Conservation (phyloP, 805 yeast species). For the Jamesozyma lodderae region DNA sequence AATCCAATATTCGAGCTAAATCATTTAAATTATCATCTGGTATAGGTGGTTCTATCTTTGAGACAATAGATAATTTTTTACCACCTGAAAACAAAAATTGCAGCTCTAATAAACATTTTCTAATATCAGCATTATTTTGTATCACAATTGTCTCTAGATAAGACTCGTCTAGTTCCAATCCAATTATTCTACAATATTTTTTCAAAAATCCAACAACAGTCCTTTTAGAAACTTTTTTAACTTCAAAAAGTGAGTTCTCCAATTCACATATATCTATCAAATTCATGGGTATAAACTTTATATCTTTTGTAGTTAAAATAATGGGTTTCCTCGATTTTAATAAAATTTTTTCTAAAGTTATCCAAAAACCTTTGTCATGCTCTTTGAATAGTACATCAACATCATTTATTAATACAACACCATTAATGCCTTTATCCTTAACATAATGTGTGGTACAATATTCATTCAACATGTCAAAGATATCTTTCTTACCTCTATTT, state of each 20-base stretch:
- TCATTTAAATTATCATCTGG: background rate
- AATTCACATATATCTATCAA: constrained; percentile 38
- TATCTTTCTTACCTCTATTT: constrained; percentile 61
- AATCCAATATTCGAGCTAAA: constrained; percentile 11
- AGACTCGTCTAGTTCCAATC: constrained; percentile 28
- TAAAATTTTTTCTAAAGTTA: constrained; percentile 52
- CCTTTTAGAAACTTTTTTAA: constrained; percentile 15
- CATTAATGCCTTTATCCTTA: constrained; percentile 41
- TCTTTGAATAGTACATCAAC: constrained; percentile 71
- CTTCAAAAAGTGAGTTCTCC: constrained; percentile 34
- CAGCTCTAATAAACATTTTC: constrained; percentile 38
- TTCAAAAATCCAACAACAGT: constrained; percentile 32
- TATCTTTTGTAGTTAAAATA: constrained; percentile 52
- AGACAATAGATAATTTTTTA: background rate
- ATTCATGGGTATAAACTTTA: constrained; percentile 38
- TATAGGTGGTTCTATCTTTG: background rate
- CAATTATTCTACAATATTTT: constrained; percentile 20
- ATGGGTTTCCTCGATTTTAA: constrained; percentile 60
- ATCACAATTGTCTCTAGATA: constrained; percentile 27
- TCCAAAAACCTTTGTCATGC: constrained; percentile 77
- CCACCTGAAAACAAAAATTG: constrained; percentile 29
- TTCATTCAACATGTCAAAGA: constrained; percentile 58
- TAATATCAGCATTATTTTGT: constrained; percentile 33
- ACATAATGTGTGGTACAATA: constrained; percentile 79
- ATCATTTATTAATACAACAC: constrained; percentile 74